phyloP scores from a whole-genome alignment of 2,329 filamentous ascomycete species.

The Penicillium concentricum region DNA sequence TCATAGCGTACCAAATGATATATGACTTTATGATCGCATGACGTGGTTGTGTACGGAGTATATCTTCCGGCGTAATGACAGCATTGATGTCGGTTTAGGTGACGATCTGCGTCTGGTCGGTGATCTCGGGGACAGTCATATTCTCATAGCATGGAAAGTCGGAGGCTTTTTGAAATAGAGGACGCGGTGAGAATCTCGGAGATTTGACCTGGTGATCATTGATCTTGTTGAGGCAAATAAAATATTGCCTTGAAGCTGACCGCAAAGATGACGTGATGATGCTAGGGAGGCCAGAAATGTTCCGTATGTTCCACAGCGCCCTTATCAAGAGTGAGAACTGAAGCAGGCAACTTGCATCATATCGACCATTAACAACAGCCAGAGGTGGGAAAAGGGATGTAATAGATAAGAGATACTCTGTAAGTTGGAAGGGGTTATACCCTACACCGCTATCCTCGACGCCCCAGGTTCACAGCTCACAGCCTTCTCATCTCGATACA shows the following conservation, averaged over 20 bases:
- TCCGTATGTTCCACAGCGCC: neutral
- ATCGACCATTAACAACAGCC: neutral
- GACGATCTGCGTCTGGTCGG: neutral
- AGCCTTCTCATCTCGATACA: neutral
- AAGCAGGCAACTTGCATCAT: neutral
- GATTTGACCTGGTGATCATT: neutral
- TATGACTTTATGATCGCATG: constrained; percentile 1
- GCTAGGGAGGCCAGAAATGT: neutral
- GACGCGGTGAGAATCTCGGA: neutral
- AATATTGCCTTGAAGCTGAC: neutral
- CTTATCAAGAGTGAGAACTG: neutral
- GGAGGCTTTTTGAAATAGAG: neutral
- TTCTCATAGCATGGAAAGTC: neutral
- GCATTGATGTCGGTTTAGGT: neutral
- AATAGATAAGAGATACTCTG: neutral
- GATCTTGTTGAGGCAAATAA: neutral
- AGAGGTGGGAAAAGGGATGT: too few species aligned
- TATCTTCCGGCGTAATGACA: neutral
- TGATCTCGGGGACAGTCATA: neutral
- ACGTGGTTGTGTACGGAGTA: neutral
- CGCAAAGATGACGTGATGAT: neutral
- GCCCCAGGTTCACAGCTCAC: too few species aligned
- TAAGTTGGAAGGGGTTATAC: neutral
- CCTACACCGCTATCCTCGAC: neutral
- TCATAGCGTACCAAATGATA: neutral